phyloP scores from a whole-genome alignment of 139 green algal species.

The Chlorella sorokiniana region DNA sequence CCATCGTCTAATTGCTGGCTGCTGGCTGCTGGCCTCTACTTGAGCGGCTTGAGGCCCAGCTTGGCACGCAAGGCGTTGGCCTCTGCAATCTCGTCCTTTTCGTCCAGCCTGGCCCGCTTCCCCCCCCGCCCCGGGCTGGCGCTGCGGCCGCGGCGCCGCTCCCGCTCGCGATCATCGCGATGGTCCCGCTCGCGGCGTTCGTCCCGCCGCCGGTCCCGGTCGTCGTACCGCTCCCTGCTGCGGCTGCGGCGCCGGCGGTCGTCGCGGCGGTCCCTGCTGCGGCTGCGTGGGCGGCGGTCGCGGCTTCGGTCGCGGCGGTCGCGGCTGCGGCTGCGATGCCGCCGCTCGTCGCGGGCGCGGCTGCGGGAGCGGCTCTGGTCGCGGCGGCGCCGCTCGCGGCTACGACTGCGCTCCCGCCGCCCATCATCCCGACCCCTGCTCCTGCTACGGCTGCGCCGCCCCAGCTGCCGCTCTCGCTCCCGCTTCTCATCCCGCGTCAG shows the following conservation, averaged over 20 bases:
- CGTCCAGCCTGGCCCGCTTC: constrained; percentile 1
- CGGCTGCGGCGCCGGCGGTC: constrained; percentile 2
- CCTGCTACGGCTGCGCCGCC: constrained; percentile 18
- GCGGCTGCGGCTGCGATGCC: not conserved
- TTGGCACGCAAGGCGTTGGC: constrained; percentile 74
- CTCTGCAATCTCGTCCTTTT: constrained; percentile 54
- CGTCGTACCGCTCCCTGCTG: constrained; percentile 8
- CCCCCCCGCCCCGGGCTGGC: constrained; percentile 2
- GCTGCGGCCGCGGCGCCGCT: constrained; percentile 5
- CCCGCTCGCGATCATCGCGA: constrained; percentile 14
- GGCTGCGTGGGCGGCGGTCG: not conserved
- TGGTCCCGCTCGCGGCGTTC: not conserved
- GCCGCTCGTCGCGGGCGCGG: not conserved
- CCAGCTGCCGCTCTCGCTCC: constrained; percentile 22
- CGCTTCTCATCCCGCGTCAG: constrained; percentile 40
- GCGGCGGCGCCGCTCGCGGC: constrained; percentile 5
- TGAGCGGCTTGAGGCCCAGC: constrained; percentile 77
- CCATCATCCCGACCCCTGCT: constrained; percentile 1
- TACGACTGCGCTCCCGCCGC: constrained; percentile 2
- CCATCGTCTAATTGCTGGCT: not conserved
- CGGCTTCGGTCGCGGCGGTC: not conserved
- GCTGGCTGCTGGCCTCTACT: constrained; percentile 24
- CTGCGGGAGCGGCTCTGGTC: constrained; percentile 5
- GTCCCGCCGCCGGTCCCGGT: constrained; percentile 7
- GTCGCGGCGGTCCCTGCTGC: not conserved